Conservation (phyloP, 1,284 basidiomycete species). For the Xanthoconium separans region DNA sequence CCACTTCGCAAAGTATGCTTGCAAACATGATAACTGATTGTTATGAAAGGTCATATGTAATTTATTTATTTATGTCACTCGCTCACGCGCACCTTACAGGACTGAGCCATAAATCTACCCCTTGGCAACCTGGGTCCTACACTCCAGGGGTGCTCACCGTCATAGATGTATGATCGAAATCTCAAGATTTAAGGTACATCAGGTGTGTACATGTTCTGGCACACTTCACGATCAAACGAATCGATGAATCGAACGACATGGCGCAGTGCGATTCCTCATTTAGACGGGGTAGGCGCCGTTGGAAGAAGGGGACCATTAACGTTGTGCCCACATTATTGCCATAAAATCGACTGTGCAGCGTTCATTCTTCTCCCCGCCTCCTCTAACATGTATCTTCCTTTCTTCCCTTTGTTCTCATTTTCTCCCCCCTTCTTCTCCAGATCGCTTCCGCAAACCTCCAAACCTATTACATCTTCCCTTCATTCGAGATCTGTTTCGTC, state of each 20-base stretch:
- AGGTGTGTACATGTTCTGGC: too few relatives aligned
- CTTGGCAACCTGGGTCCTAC: neutral
- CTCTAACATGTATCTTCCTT: neutral
- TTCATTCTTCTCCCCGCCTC: neutral
- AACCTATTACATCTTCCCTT: neutral
- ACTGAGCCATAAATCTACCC: neutral
- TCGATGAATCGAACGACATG: too few relatives aligned
- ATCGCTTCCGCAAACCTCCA: constrained; percentile 16
- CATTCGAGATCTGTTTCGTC: neutral
- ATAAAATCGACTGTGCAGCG: constrained; percentile 7
- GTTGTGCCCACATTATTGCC: neutral
- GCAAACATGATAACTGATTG: neutral
- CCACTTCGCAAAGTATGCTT: too few relatives aligned
- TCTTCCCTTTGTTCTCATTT: constrained; percentile 2
- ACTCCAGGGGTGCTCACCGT: neutral
- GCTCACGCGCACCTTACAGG: too few relatives aligned
- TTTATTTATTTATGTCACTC: neutral
- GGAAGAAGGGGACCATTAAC: neutral
- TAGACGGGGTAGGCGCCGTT: neutral
- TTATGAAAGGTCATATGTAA: neutral
- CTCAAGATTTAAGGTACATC: neutral
- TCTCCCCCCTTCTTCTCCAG: constrained; percentile 11
- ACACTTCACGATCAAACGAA: too few relatives aligned
- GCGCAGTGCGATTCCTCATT: too few relatives aligned
- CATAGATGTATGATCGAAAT: neutral